Evolutionary conservation across 2,329 filamentous ascomycete genomes (phyloP).

Genomic region (Sclerotiophoma versabilis): DNA sequence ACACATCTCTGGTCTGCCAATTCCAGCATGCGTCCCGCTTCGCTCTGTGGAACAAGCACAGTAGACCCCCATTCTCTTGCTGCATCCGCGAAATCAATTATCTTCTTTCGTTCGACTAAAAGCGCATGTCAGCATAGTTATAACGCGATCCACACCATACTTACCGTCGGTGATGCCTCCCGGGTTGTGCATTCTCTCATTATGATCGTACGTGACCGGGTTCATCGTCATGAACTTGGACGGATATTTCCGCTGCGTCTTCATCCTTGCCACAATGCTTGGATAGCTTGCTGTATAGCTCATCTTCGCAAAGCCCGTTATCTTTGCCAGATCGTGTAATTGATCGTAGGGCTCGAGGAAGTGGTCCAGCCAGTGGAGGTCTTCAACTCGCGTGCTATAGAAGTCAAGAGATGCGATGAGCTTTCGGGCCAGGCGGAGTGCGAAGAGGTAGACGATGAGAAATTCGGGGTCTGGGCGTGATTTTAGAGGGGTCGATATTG

Average conservation of each 20-base stretch:
- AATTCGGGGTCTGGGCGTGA: slow-evolving; percentile 2
- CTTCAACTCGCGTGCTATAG: slow-evolving; percentile 21
- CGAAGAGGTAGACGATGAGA: slow-evolving; percentile 37
- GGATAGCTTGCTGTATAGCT: slow-evolving; percentile 28
- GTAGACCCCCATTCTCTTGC: slow-evolving; percentile 38
- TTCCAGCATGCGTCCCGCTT: slow-evolving; percentile 28
- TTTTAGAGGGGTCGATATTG: neutral
- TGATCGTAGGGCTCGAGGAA: slow-evolving; percentile 26
- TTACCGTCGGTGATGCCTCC: slow-evolving; percentile 26
- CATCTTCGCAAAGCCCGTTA: slow-evolving; percentile 20
- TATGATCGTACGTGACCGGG: slow-evolving; percentile 14
- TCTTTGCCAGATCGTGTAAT: slow-evolving; percentile 26
- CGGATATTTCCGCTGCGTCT: slow-evolving; percentile 29
- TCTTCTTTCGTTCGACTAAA: slow-evolving; percentile 21
- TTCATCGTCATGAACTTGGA: slow-evolving; percentile 33
- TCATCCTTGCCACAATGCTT: slow-evolving; percentile 29
- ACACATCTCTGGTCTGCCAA: slow-evolving; percentile 27
- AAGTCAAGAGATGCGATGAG: slow-evolving; percentile 25
- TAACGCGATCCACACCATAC: neutral
- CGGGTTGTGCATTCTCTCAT: neutral
- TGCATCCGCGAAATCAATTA: slow-evolving; percentile 37
- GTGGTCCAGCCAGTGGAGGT: slow-evolving; percentile 29
- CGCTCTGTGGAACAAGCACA: slow-evolving; percentile 28
- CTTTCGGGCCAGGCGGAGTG: slow-evolving; percentile 27
- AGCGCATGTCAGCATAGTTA: neutral